phyloP scores from a whole-genome alignment of 805 yeast species.

The Starmerella stigmatis region DNA sequence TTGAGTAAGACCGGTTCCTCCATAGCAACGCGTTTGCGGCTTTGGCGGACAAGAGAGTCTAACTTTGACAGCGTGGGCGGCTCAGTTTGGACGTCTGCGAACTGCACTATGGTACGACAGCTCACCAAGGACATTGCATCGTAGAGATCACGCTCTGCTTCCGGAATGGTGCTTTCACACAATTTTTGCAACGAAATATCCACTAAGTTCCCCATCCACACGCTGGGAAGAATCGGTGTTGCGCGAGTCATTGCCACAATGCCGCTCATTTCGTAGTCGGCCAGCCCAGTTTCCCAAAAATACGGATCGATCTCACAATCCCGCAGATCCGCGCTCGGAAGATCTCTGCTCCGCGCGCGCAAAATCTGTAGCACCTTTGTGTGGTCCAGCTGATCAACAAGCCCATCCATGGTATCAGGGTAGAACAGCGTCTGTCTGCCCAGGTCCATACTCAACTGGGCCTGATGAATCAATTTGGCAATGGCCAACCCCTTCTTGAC shows the following conservation, averaged over 20 bases:
- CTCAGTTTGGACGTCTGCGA: neutral
- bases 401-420: neutral
- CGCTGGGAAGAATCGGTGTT: constrained; percentile 27
- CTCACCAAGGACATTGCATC: neutral
- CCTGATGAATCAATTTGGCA: neutral
- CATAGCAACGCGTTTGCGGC: neutral
- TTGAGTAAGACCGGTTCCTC: neutral
- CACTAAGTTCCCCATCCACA: constrained; percentile 78
- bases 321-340: too few relatives aligned
- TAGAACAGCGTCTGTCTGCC: neutral
- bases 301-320: too few relatives aligned
- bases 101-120: neutral
- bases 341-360: too few relatives aligned
- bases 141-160: neutral
- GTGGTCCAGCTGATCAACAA: constrained; percentile 19
- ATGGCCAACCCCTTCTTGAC: neutral
- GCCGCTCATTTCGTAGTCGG: neutral
- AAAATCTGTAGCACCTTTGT: too few relatives aligned
- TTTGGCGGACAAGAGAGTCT: neutral
- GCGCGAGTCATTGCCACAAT: constrained; percentile 24
- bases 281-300: constrained; percentile 4
- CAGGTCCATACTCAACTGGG: neutral
- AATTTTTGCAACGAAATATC: too few relatives aligned
- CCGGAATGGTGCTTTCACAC: neutral
- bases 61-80: neutral